These are phyloP conservation scores for Silybum marianum DNA, from an alignment of 129 eudicot genomes.

Conservation along the genomic window DNA sequence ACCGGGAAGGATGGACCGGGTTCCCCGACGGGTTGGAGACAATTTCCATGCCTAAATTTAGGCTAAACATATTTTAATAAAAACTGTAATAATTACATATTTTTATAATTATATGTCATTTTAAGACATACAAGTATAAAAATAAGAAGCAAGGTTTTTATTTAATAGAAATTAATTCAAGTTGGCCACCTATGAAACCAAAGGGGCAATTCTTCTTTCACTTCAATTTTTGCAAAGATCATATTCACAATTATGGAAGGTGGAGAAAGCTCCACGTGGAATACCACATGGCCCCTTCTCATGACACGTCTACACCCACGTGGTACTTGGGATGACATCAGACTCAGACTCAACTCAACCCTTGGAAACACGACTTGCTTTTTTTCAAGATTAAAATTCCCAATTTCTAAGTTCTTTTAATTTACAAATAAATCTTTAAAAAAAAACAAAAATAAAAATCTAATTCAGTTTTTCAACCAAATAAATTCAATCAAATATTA, in stretches of 20 bases:
- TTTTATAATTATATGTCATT: too few species aligned
- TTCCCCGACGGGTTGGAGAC: too few species aligned
- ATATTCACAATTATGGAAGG: conserved; percentile 3
- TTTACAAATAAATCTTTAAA: neutral
- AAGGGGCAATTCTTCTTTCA: conserved; percentile 23
- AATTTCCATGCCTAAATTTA: too few species aligned
- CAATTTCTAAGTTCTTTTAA: conserved; percentile 7
- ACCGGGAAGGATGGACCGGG: too few species aligned
- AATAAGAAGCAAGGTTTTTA: neutral
- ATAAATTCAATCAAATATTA: neutral
- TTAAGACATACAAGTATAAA: neutral
- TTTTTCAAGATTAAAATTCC: conserved; percentile 33
- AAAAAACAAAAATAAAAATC: too few species aligned
- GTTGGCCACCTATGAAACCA: conserved; percentile 30
- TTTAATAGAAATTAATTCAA: neutral
- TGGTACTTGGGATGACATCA: conserved; percentile 31
- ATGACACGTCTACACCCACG: conserved; percentile 41
- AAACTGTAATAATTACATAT: too few species aligned
- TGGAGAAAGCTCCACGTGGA: conserved; percentile 42
- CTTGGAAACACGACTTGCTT: conserved; percentile 31
- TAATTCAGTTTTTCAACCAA: neutral
- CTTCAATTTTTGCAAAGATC: neutral
- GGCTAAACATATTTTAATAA: too few species aligned
- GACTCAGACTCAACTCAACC: too few species aligned
- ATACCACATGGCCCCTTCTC: conserved; percentile 29